Evolutionary conservation across 345 rosid species (phyloP), one percentile per base, ranked within the genome.

Genomic region (Rhodomyrtus tomentosa): DNA sequence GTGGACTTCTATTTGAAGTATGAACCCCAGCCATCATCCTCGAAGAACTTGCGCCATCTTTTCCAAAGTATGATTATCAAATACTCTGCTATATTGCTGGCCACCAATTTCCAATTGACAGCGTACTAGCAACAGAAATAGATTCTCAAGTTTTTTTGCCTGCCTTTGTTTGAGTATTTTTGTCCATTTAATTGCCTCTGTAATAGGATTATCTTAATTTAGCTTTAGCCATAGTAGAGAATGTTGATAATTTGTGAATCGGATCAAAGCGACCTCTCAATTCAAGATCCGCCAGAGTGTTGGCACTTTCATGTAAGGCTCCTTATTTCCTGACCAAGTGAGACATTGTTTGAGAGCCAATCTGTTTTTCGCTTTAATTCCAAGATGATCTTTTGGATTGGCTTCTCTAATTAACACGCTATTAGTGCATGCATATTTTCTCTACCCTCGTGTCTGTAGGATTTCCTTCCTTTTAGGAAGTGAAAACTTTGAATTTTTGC

Each of bases 21-120:
- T 79, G 98, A 95, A 85, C 99, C 99, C 86, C 98, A 96, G 81
- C 96, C 99, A 38, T 92, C 98, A 58, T 96, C 99, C 42, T 87
- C 91, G 3, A 96, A 95, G 92, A 96, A 96, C 87, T 49, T 96
- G 76, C 93, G 93, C 81, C 99, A 96, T 91, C 96, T 95, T 88
- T 96, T 94, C 89, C 96, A 96, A 90, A 95, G 98, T 95, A 92
- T 84, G 92, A 81, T 86, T 83, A 83, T 83, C 82, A 8, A 38
- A 38, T 42, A 25, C 85, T 72, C 72, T 80, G 24, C 5, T 55
- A 15, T 54, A 16, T n/a, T 48, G 20, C 53, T 24, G 45, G 29
- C 32, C 8, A 21, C 80, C 5, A 49, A 83, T 48, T 22, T 20
- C 80, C 45, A 83, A 22, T 40, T 79, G 52, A 79, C 29, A 62